Evolutionary conservation across 2,329 filamentous ascomycete species (phyloP).

Genomic region (Fusarium dlaminii): DNA sequence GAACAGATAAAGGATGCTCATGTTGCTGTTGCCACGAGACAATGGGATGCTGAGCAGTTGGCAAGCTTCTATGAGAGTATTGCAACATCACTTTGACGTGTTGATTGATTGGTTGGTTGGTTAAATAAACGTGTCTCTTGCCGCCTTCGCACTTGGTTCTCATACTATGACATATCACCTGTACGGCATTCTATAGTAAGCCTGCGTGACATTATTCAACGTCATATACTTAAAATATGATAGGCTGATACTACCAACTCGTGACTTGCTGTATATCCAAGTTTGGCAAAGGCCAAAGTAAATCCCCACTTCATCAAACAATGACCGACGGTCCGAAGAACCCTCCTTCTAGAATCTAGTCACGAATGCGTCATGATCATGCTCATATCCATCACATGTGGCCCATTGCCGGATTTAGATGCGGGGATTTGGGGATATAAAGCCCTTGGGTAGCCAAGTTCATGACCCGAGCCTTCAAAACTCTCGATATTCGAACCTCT

Average conservation of each 20-base stretch:
- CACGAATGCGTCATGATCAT: slow-evolving; percentile 10
- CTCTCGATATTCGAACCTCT: too few species aligned
- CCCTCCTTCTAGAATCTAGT: not conserved
- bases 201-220: too few species aligned
- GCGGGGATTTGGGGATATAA: slow-evolving; percentile 22
- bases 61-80: not conserved
- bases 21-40: not conserved
- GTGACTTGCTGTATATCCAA: not conserved
- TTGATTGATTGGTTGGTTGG: not conserved
- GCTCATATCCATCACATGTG: not conserved
- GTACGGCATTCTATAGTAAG: not conserved
- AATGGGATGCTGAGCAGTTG: not conserved
- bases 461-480: not conserved
- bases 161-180: too few species aligned
- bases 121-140: not conserved
- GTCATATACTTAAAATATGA: not conserved
- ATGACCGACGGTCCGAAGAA: not conserved
- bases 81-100: not conserved
- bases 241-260: not conserved
- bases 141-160: too few species aligned
- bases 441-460: not conserved
- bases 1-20: not conserved
- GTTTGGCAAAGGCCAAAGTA: not conserved
- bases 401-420: not conserved
- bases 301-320: not conserved